phyloP scores from a whole-genome alignment of 2,329 filamentous ascomycete genomes.

The Colletotrichum siamense region DNA sequence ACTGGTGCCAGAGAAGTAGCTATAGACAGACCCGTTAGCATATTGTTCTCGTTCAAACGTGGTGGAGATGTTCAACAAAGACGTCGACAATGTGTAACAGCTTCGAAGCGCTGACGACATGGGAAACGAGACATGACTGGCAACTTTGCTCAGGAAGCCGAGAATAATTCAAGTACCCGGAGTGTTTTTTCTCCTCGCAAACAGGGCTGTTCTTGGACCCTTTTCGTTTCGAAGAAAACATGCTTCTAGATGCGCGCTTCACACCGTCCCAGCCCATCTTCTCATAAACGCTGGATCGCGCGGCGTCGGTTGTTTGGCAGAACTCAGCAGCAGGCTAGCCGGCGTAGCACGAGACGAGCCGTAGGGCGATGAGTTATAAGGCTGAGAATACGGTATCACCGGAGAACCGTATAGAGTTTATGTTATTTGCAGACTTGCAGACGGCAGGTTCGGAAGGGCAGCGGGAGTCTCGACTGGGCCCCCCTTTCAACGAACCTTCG shows the following conservation, averaged over 20 bases:
- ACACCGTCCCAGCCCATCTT: constrained; percentile 44
- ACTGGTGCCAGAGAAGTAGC: constrained; percentile 33
- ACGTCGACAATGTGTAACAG: background rate
- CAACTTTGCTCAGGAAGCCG: constrained; percentile 18
- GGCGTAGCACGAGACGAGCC: background rate
- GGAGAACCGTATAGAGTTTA: background rate
- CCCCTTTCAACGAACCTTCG: background rate
- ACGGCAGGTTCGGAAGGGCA: background rate
- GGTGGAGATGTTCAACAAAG: background rate
- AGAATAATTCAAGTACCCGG: constrained; percentile 17
- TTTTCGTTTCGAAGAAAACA: constrained; percentile 36
- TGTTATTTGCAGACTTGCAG: background rate
- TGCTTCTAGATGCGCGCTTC: constrained; percentile 36
- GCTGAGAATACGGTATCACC: background rate
- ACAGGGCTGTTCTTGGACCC: constrained; percentile 14
- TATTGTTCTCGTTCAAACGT: background rate
- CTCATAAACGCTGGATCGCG: background rate
- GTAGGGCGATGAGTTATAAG: background rate
- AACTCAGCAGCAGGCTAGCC: background rate
- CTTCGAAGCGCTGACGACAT: background rate
- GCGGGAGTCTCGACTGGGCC: background rate
- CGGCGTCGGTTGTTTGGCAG: background rate
- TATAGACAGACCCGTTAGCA: constrained; percentile 20
- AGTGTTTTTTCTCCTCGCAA: constrained; percentile 1
- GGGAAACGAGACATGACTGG: background rate